phyloP scores from a whole-genome alignment of 2,329 filamentous ascomycete species.

The Xylariaceae sp. region DNA sequence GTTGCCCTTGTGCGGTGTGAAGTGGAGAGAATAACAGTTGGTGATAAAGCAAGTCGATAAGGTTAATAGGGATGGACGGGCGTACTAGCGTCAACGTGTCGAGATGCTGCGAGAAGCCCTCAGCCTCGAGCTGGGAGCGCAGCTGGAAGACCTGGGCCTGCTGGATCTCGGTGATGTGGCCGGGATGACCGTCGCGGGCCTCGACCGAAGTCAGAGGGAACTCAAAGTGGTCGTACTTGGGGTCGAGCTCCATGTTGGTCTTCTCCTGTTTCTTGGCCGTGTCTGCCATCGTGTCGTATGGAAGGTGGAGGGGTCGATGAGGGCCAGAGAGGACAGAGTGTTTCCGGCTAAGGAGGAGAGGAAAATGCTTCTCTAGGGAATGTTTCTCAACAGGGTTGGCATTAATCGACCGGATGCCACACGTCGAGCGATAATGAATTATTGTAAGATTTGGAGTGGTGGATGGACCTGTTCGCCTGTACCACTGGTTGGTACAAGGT shows the following conservation, averaged over 20 bases:
- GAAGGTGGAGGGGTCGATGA: constrained; percentile 1
- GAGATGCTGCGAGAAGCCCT: constrained; percentile 76
- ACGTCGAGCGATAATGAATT: too few relatives aligned
- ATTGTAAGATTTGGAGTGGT: too few relatives aligned
- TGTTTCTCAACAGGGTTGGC: not conserved
- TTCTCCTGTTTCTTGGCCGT: constrained; percentile 24
- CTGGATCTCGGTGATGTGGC: constrained; percentile 80
- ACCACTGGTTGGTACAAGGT: too few relatives aligned
- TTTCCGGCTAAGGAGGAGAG: too few relatives aligned
- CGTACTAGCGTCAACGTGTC: constrained; percentile 88
- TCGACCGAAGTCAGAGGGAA: constrained; percentile 76
- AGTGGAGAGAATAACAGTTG: not conserved
- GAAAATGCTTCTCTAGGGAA: not conserved
- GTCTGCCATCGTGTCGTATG: constrained; percentile 3
- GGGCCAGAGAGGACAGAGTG: not conserved
- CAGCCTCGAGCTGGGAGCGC: constrained; percentile 76
- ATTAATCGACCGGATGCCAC: too few relatives aligned
- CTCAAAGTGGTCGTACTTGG: constrained; percentile 96
- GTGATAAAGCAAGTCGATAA: not conserved
- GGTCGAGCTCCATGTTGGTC: constrained; percentile 58
- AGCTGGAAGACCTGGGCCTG: constrained; percentile 87
- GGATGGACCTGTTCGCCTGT: too few relatives aligned
- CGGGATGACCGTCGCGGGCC: constrained; percentile 73
- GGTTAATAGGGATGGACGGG: not conserved
- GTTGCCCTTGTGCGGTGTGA: not conserved